Conservation (phyloP, 495 filamentous ascomycete genomes). For the Hyphodiscus hymeniophilus region DNA sequence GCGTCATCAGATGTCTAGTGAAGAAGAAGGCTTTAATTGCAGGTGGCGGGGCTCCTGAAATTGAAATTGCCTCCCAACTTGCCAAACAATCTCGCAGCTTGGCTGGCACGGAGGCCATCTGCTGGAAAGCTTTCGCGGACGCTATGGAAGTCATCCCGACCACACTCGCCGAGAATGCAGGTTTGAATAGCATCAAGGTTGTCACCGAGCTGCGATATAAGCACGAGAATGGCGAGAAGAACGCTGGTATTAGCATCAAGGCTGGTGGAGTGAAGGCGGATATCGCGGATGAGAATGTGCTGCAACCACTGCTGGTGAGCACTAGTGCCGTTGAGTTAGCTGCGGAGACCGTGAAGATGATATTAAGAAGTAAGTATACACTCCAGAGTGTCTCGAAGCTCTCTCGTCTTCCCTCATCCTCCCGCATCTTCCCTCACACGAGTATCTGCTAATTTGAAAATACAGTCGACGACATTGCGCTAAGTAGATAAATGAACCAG, state of each 20-base stretch:
- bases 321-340: conserved; percentile 96
- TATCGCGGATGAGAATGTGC: conserved; percentile 92
- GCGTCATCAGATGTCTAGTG: conserved; percentile 93
- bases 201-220: conserved; percentile 94
- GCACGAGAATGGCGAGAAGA: conserved; percentile 89
- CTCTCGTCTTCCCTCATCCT: no score
- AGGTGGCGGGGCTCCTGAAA: conserved; percentile 91
- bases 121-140: conserved; percentile 97
- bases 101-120: conserved; percentile 88
- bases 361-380: conserved; percentile 8
- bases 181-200: conserved; percentile 94
- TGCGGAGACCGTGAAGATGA: conserved; percentile 97
- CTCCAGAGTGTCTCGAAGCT: no score
- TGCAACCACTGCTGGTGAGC: conserved; percentile 92
- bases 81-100: conserved; percentile 72
- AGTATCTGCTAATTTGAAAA: no score
- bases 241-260: conserved; percentile 95
- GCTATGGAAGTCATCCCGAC: conserved; percentile 97
- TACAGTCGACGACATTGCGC: conserved; percentile 19
- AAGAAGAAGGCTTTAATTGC: conserved; percentile 98
- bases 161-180: conserved; percentile 94
- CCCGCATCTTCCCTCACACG: no score
- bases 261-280: conserved; percentile 91
- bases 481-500: conserved; percentile 10
- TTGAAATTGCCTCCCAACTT: conserved; percentile 81